Base-by-base conservation (phyloP, 192 early-diverging fungal species). In the Pecoramyces ruminantium region DNA sequence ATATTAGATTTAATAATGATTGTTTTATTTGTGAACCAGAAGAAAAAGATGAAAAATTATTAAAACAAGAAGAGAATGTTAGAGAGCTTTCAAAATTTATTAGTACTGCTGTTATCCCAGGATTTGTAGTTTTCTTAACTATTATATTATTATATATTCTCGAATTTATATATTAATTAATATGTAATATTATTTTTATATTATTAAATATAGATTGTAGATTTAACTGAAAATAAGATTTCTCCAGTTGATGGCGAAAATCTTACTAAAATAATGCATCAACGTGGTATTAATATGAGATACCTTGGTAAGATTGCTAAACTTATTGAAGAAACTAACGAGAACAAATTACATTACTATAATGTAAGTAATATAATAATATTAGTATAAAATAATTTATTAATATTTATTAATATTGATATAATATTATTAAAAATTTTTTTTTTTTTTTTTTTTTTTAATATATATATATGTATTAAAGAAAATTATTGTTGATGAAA, bases 241-340 rank as follows among this genome's bases (percentile, higher is more conserved):
- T 92, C 93, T 2, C 97, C 96, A 29, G 83, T 94, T 27, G 95
- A 95, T 85, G 92, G 93, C 67, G 89, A 89, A 67, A 87, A 90
- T 18, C 86, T 99, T n/a, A 92, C 92, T 16, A 88, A 87, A 80
- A 87, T 91, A 11, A 92, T 99, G 89, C 97, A 99, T 86, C 92
- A 91, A 77, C 94, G 94, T 42, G 97, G 97, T 81, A 93, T 99
- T 86, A 97, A 98, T 86, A 97, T 98, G 94, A 92, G 97, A 34
- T 98, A 97, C 83, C 88, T 99, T 28, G 97, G 96, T 14, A 89
- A 86, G 77, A 88, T 97, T 8, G 90, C 91, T 27, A 79, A 86
- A 42, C 81, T 93, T 28, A 86, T 96, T 38, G 88, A 94, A 13
- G 82, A 89, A 29, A 84, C 88, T 78, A 83, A 88, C 25, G 92